Evolutionary conservation across 2,329 filamentous ascomycete genomes (phyloP).

Genomic region (Aspergillus sp.): DNA sequence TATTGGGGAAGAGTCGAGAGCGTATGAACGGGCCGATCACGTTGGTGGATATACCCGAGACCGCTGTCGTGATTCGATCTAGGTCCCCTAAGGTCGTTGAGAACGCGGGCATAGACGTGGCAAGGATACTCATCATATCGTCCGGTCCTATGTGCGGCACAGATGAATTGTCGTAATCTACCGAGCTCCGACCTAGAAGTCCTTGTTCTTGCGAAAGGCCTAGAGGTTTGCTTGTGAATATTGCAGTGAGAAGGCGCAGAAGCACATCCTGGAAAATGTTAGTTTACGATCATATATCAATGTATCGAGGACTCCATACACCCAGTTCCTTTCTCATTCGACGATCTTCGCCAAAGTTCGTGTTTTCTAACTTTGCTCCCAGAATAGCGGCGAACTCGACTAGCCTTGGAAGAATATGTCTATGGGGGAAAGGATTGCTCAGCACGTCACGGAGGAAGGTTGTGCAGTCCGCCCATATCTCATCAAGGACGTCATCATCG

Average conservation of each 20-base stretch:
- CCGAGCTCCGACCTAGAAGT: slow-evolving; percentile 40
- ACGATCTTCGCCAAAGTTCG: slow-evolving; percentile 90
- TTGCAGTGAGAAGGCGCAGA: slow-evolving; percentile 81
- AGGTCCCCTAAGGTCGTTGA: slow-evolving; percentile 80
- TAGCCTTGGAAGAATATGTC: slow-evolving; percentile 81
- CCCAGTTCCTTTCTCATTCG: slow-evolving; percentile 89
- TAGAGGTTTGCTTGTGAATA: slow-evolving; percentile 85
- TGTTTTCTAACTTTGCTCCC: slow-evolving; percentile 95
- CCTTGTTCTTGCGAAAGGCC: slow-evolving; percentile 63
- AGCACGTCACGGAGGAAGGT: slow-evolving; percentile 86
- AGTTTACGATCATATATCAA: slow-evolving; percentile 10
- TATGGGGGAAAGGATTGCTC: slow-evolving; percentile 89
- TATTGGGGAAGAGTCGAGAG: slow-evolving; percentile 83
- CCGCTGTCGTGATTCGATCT: slow-evolving; percentile 77
- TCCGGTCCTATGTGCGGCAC: slow-evolving; percentile 56
- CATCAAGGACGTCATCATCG: slow-evolving; percentile 96
- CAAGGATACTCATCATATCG: slow-evolving; percentile 78
- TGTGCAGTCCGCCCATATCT: slow-evolving; percentile 95
- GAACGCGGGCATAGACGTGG: slow-evolving; percentile 74
- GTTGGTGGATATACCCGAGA: slow-evolving; percentile 77
- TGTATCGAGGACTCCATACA: slow-evolving; percentile 52
- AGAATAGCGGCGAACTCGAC: slow-evolving; percentile 87
- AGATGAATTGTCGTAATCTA: slow-evolving; percentile 40
- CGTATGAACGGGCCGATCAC: slow-evolving; percentile 80
- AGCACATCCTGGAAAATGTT: slow-evolving; percentile 71